Conservation (phyloP, 2,329 filamentous ascomycete species). For the Cephalotrichum gorgonifer region DNA sequence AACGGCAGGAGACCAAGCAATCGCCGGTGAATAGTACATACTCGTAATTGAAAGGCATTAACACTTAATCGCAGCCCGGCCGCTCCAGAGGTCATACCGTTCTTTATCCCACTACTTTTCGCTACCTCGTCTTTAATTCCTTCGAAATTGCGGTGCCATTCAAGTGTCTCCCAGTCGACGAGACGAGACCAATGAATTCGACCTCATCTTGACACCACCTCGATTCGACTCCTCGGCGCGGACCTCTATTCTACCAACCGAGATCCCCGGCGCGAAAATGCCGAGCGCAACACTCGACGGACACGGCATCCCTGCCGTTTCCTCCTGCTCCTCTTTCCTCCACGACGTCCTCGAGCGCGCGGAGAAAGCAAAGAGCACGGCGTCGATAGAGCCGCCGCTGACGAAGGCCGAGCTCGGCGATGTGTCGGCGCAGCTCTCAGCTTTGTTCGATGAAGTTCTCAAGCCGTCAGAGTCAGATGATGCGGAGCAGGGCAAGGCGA, state of each 20-base stretch:
- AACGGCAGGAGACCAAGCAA: no score
- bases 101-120: no score
- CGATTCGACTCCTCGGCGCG: neutral
- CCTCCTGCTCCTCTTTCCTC: conserved; percentile 42
- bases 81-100: no score
- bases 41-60: no score
- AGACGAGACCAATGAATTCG: neutral
- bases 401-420: conserved; percentile 55
- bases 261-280: neutral
- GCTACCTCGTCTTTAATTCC: neutral
- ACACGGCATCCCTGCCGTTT: conserved; percentile 42
- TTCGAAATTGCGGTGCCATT: neutral
- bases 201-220: neutral
- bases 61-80: no score
- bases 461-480: conserved; percentile 8
- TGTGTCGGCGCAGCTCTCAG: conserved; percentile 32
- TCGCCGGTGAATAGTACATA: no score
- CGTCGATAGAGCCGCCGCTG: conserved; percentile 63
- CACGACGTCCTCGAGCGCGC: conserved; percentile 49
- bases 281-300: conserved; percentile 15
- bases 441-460: conserved; percentile 23
- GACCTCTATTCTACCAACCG: neutral
- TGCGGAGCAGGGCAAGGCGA: conserved; percentile 22
- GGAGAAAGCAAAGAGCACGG: conserved; percentile 44
- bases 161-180: neutral